Base-by-base conservation (phyloP, 2,329 filamentous ascomycete genomes). In the Aureobasidium sp. region DNA sequence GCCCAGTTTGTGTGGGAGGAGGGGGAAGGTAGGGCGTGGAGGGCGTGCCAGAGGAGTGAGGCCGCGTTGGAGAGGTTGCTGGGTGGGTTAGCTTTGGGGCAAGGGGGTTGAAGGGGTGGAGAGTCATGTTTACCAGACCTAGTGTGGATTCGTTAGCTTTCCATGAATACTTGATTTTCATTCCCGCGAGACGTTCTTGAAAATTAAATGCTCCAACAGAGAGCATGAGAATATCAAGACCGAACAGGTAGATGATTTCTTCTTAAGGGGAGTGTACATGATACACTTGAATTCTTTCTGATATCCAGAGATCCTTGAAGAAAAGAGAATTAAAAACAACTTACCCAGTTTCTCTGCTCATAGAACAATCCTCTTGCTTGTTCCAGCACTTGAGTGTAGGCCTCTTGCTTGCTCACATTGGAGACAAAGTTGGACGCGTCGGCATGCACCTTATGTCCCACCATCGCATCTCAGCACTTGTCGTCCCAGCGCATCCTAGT, bases 11-110 rank as follows among this genome's bases (percentile, higher is more conserved):
- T 87, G 17, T 82, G 74, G 40, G 75, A 81, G 55, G 83, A 86
- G 1, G 89, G 87, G 0, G 77, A 72, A 1, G 84, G 81, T 15
- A 93, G 78, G 9, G 88, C 89, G 70, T 89, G 86, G 69, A 87
- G 88, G 3, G 86, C 87, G 69, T 94, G 87, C 86, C 88, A 93
- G 64, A 93, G 78, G 29, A 93, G 79, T 3, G 88, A 85, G 8
- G 89, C 84, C 4, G 85, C 76, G 70, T 93, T 94, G 65, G 89
- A 79, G 50, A 91, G 81, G 72, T 94, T 93, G 74, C 87, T 90
- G 23, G n/a, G n/a, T 1, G 50, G 54, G 51, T 50, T 27, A 53
- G 38, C 45, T 13, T 37, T 43, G 27, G 3, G 10, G 38, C 4
- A 17, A 29, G 23, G 8, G n/a, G 2, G 8, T 6, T 2, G 19